Evolutionary conservation across 2,329 filamentous ascomycete genomes (phyloP).

Genomic region (Cadophora sp.): DNA sequence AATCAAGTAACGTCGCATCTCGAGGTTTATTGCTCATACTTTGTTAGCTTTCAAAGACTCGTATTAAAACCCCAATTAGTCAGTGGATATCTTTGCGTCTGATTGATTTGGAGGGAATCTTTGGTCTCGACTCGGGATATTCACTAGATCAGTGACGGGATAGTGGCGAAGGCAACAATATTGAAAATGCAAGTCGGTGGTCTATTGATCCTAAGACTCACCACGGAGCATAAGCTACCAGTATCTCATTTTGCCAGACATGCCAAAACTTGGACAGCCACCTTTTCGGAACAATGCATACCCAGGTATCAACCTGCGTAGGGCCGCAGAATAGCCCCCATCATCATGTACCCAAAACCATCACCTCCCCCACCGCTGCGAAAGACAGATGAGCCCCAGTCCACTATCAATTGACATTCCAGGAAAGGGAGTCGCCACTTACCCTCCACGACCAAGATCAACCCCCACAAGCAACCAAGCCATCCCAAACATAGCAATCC

Average conservation of each 20-base stretch:
- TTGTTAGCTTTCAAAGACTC: too few relatives aligned
- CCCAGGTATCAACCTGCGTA: not conserved
- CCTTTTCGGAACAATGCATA: not conserved
- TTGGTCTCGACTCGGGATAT: too few relatives aligned
- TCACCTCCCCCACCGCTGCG: not conserved
- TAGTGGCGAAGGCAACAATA: too few relatives aligned
- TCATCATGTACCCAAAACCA: not conserved
- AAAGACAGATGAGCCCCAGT: not conserved
- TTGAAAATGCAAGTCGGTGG: not conserved
- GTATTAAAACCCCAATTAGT: too few relatives aligned
- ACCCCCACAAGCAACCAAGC: conserved; percentile 10
- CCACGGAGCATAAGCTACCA: not conserved
- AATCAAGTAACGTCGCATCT: too few relatives aligned
- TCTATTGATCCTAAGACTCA: not conserved
- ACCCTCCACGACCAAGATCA: not conserved
- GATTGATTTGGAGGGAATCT: too few relatives aligned
- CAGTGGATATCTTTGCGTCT: too few relatives aligned
- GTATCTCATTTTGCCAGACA: not conserved
- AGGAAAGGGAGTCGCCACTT: not conserved
- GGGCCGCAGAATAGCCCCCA: not conserved
- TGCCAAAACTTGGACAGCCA: not conserved
- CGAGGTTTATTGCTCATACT: too few relatives aligned
- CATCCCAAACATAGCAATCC: conserved; percentile 9
- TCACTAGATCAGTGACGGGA: too few relatives aligned
- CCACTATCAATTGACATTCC: not conserved